Conservation (phyloP, 2,329 filamentous ascomycete species). For the Diaporthe ampelina region DNA sequence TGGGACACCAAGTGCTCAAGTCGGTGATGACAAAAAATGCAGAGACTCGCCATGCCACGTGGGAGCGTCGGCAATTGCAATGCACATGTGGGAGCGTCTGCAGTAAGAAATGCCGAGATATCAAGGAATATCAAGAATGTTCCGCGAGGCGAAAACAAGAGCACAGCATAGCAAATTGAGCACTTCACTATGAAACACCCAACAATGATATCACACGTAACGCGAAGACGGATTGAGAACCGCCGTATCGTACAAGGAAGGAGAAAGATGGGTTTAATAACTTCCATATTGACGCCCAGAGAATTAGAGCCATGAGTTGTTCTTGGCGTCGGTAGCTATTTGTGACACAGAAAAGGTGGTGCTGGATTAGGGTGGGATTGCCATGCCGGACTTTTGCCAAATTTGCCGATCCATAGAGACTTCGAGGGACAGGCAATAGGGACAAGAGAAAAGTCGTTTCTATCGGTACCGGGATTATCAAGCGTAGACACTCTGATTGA, state of each 20-base stretch:
- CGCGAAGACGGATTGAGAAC: neutral
- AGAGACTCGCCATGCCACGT: too few species aligned
- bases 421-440: neutral
- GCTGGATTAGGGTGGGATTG: constrained; percentile 1
- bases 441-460: neutral
- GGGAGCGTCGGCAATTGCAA: too few species aligned
- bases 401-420: neutral
- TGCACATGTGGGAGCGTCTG: neutral
- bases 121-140: neutral
- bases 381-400: constrained; percentile 17
- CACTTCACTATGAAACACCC: neutral
- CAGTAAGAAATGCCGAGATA: neutral
- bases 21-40: too few species aligned
- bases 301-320: neutral
- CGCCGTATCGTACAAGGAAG: neutral
- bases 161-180: neutral
- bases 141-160: neutral
- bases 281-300: constrained; percentile 12
- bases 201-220: neutral
- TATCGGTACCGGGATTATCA: neutral
- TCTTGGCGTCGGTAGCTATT: constrained; percentile 9
- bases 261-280: neutral
- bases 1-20: too few species aligned
- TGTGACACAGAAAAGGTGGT: neutral
- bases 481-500: constrained; percentile 15